phyloP scores from a whole-genome alignment of 495 filamentous ascomycete genomes.

The Daldinia childiae region DNA sequence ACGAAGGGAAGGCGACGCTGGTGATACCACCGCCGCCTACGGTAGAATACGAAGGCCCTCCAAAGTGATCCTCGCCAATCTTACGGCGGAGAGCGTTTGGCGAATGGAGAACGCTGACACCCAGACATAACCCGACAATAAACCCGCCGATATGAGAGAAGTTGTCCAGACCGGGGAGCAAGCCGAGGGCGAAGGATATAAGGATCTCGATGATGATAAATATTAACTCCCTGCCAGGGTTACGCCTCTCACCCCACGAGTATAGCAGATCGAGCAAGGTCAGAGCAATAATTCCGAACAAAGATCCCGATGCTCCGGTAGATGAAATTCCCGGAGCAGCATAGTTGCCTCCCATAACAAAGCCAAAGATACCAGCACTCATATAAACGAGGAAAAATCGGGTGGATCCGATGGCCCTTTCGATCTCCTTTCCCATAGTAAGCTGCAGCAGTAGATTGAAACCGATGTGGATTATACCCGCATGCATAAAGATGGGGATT shows the following conservation, averaged over 20 bases:
- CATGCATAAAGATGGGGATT: constrained; percentile 92
- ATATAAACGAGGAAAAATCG: constrained; percentile 91
- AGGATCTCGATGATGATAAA: constrained; percentile 85
- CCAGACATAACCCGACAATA: constrained; percentile 87
- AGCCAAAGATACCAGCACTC: constrained; percentile 92
- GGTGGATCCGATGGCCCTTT: constrained; percentile 83
- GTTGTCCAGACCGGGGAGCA: constrained; percentile 94
- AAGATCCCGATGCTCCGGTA: constrained; percentile 84
- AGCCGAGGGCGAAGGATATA: constrained; percentile 90
- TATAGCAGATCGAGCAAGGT: constrained; percentile 89
- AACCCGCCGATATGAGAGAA: constrained; percentile 98
- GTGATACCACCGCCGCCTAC: constrained; percentile 51
- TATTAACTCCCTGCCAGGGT: constrained; percentile 79
- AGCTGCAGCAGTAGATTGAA: constrained; percentile 95
- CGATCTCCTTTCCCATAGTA: constrained; percentile 88
- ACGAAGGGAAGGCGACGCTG: constrained; percentile 60
- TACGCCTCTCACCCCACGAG: constrained; percentile 80
- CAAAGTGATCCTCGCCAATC: constrained; percentile 71
- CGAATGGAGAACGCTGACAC: constrained; percentile 86
- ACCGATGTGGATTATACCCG: constrained; percentile 89
- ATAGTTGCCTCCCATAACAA: constrained; percentile 94
- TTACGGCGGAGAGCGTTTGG: constrained; percentile 80
- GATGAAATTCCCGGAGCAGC: constrained; percentile 81
- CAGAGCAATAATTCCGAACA: constrained; percentile 93
- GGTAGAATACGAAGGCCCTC: constrained; percentile 52